A percentile compares a stretch with the other conserved stretches of the same genome.
Evolutionary conservation across 176 grass and related monocot species (phyloP).

Genomic region (Aegilops tauschii): DNA sequence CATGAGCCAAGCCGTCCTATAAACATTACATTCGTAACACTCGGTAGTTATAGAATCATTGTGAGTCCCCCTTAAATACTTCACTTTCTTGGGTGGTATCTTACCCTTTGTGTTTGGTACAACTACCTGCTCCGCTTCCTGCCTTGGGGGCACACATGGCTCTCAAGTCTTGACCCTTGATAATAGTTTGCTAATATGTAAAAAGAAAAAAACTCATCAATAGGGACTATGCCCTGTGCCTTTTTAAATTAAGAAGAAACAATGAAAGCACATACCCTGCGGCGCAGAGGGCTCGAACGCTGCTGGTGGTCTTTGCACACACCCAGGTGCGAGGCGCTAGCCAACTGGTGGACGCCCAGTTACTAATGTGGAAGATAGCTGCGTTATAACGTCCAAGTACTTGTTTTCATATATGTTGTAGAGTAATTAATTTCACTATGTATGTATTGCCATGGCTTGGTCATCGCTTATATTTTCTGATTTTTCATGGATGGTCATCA

Average conservation of each 20-base stretch:
- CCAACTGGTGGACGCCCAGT: not conserved
- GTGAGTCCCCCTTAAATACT: not conserved
- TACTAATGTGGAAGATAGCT: not conserved
- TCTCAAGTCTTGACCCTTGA: not conserved
- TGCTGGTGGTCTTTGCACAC: not conserved
- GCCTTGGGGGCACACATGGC: not conserved
- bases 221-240: not conserved
- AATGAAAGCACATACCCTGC: not conserved
- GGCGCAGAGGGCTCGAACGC: not conserved
- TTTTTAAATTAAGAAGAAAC: slow-evolving; percentile 7
- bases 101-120: not conserved
- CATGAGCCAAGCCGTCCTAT: not conserved
- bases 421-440: slow-evolving; percentile 3
- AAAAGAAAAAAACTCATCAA: not conserved
- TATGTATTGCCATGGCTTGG: slow-evolving; percentile 14
- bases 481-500: slow-evolving; percentile 41
- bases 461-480: slow-evolving; percentile 26
- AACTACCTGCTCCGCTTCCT: not conserved
- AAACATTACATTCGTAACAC: not conserved
- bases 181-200: not conserved
- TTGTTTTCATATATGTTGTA: not conserved
- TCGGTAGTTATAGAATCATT: not conserved
- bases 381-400: not conserved
- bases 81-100: slow-evolving; percentile 1
- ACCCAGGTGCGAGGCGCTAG: not conserved